Evolutionary conservation across 140 eudicot species (phyloP), one percentile per base, ranked within the genome.

Genomic region (Erigeron philadelphicus): DNA sequence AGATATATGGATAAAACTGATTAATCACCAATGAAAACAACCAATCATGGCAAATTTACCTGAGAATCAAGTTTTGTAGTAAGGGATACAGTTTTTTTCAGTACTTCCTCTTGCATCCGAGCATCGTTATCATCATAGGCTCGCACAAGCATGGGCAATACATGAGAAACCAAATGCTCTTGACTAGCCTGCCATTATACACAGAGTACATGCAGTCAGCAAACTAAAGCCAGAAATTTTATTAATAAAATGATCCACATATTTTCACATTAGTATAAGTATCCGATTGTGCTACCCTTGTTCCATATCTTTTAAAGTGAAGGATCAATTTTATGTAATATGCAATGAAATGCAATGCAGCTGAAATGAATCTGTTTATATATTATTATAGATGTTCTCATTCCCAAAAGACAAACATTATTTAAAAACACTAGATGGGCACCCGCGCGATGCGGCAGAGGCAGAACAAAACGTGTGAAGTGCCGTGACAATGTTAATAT

Each of bases 71-170:
- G 93, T 72, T 86, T 89, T 80, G 81, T 84, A 61, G 93, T 85
- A 75, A 92, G 96, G 18, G 90, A 61, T 17, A 78, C 79, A 61
- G 98, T 86, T 83, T 60, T 92, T 65, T 88, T 92, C 57, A 92
- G 84, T 61, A 81, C 98, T 86, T 92, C 98, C 88, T 92, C 98
- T 88, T 92, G 98, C 89, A 92, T 79, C 66, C 98, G 90, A 79
- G 88, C 83, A 76, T 92, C 96, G 25, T 78, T 88, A 73, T 92
- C 98, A 81, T 88, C 98, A 79, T 86, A 92, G 67, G 98, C 98
- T 77, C 95, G 88, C 81, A 89, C 87, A 78, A 92, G 96, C 95
- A 86, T 86, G 64, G 96, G 96, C 52, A 92, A 88, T 21, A 92
- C 85, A 81, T 89, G 95, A 46, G 90, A 83, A 64, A 76, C 77